Conservation (phyloP, 2,329 filamentous ascomycete genomes). For the Venturia aucupariae region DNA sequence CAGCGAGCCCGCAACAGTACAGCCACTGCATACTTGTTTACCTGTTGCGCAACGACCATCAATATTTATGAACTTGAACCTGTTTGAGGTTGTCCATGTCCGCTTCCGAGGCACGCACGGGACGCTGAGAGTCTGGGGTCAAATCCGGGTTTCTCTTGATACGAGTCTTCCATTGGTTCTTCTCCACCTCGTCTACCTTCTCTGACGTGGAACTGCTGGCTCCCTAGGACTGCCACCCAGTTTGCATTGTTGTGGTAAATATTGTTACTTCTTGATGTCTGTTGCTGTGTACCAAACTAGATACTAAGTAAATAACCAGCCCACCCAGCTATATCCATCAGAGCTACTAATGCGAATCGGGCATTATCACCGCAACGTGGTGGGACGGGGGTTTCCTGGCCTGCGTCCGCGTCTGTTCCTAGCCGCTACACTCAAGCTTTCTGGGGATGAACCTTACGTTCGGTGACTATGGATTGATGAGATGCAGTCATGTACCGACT, state of each 20-base stretch:
- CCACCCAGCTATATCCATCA: background rate
- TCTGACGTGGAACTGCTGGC: too few species aligned
- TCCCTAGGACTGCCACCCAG: too few species aligned
- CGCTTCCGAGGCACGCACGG: slow-evolving; percentile 6
- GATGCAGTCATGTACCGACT: background rate
- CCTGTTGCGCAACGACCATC: background rate
- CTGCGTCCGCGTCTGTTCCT: background rate
- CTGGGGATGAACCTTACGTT: background rate
- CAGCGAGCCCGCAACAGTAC: too few species aligned
- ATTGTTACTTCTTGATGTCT: too few species aligned
- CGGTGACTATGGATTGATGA: background rate
- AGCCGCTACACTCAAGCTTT: background rate
- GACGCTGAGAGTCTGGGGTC: background rate
- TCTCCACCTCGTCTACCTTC: too few species aligned
- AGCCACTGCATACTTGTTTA: background rate
- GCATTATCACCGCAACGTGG: background rate
- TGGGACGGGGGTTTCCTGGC: background rate
- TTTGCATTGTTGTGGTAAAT: too few species aligned
- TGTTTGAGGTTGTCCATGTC: slow-evolving; percentile 1
- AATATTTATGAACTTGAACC: background rate
- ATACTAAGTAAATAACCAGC: too few species aligned
- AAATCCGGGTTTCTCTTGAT: background rate
- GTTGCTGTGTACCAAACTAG: too few species aligned
- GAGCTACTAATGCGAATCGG: too few species aligned
- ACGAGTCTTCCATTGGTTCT: too few species aligned